Conservation (phyloP, 768 basidiomycete species). For the Boletus bicolor region DNA sequence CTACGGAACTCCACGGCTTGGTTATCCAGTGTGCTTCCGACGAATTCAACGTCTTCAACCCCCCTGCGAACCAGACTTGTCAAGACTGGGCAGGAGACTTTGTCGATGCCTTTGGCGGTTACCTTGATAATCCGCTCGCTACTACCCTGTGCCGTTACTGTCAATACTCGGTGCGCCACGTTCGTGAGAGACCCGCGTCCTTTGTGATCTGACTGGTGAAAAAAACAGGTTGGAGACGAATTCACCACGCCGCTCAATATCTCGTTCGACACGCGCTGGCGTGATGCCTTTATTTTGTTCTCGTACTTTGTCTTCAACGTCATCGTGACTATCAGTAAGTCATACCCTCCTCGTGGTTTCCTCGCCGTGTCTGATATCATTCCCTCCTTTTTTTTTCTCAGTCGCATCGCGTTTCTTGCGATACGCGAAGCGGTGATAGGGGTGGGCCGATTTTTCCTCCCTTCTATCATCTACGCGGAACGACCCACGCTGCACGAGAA, state of each 20-base stretch:
- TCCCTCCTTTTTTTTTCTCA: conserved; percentile 6
- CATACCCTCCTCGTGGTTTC: not conserved
- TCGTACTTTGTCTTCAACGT: conserved; percentile 73
- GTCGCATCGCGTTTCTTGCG: conserved; percentile 71
- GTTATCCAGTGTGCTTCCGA: conserved; percentile 57
- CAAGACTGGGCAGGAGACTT: conserved; percentile 67
- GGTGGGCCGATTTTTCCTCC: not conserved
- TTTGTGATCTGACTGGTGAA: not conserved
- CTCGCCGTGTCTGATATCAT: not conserved
- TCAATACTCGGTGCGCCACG: conserved; percentile 43
- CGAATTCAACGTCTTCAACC: conserved; percentile 71
- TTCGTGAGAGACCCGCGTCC: not conserved
- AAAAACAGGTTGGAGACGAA: conserved; percentile 54
- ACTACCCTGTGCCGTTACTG: conserved; percentile 70
- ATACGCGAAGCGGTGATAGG: conserved; percentile 55
- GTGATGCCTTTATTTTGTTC: conserved; percentile 66
- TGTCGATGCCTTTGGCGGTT: conserved; percentile 60
- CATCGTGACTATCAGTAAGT: conserved; percentile 50
- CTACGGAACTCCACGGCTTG: conserved; percentile 75
- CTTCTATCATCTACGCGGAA: no score
- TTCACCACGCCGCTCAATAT: conserved; percentile 72
- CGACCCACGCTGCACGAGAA: not conserved
- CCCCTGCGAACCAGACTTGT: conserved; percentile 76
- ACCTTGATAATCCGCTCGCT: conserved; percentile 64
- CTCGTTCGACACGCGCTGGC: conserved; percentile 56